Conservation (phyloP, 2,329 filamentous ascomycete genomes). For the Ophiocordyceps australis region DNA sequence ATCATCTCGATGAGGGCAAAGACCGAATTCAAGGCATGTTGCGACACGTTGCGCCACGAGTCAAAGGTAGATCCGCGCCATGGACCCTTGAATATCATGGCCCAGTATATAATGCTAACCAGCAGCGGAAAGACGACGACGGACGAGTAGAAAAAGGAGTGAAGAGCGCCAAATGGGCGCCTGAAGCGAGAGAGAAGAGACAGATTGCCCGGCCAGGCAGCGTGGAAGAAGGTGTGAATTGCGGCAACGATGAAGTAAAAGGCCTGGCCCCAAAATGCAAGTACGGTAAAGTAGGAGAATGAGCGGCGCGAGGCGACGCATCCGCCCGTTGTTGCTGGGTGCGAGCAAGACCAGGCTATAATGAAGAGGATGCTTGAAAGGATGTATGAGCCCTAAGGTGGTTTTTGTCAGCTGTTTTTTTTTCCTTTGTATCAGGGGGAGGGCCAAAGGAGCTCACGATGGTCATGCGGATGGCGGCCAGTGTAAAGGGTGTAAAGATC, state of each 20-base stretch:
- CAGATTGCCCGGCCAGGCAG: slow-evolving; percentile 26
- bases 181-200: slow-evolving; percentile 43
- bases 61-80: slow-evolving; percentile 33
- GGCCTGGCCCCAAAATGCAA: slow-evolving; percentile 67
- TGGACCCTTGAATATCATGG: slow-evolving; percentile 28
- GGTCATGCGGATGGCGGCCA: slow-evolving; percentile 37
- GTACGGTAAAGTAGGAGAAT: slow-evolving; percentile 70
- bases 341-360: slow-evolving; percentile 46
- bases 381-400: slow-evolving; percentile 39
- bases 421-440: not conserved
- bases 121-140: slow-evolving; percentile 47
- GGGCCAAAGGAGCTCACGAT: slow-evolving; percentile 23
- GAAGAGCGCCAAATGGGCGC: slow-evolving; percentile 42
- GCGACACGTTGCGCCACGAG: slow-evolving; percentile 49
- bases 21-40: slow-evolving; percentile 56
- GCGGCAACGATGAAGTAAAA: slow-evolving; percentile 60
- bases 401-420: no score
- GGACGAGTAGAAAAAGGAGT: slow-evolving; percentile 45
- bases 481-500: slow-evolving; percentile 47
- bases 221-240: slow-evolving; percentile 46
- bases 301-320: slow-evolving; percentile 27
- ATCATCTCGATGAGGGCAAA: slow-evolving; percentile 64
- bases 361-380: slow-evolving; percentile 52
- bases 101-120: slow-evolving; percentile 58
- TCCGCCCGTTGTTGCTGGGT: slow-evolving; percentile 24